Conservation (phyloP, 805 yeast genomes). For the Yarrowia keelungensis region DNA sequence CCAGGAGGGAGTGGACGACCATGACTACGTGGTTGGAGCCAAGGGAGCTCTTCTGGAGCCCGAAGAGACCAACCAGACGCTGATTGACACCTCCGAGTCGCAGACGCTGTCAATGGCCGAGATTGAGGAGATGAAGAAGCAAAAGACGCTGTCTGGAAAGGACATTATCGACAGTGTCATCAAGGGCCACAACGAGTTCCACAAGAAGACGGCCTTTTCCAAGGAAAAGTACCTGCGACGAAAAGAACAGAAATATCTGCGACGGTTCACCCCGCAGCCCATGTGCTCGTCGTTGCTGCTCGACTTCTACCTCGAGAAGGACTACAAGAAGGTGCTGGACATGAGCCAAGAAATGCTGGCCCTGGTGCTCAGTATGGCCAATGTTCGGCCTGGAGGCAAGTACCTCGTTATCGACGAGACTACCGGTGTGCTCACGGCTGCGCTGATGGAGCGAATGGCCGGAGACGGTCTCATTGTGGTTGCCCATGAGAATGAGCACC, state of each 20-base stretch:
- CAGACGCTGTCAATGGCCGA: constrained; percentile 81
- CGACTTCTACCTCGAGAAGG: constrained; percentile 79
- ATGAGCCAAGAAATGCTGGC: constrained; percentile 87
- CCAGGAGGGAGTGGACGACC: constrained; percentile 50
- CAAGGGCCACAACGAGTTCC: constrained; percentile 83
- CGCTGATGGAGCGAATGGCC: constrained; percentile 88
- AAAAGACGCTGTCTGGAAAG: constrained; percentile 64
- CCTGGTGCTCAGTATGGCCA: constrained; percentile 74
- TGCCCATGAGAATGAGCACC: constrained; percentile 92
- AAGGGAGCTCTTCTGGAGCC: constrained; percentile 40
- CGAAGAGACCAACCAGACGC: constrained; percentile 70
- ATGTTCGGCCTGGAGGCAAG: constrained; percentile 87
- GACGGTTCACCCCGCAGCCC: constrained; percentile 82
- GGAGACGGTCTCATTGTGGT: constrained; percentile 72
- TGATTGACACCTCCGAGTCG: constrained; percentile 67
- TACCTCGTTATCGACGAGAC: constrained; percentile 91
- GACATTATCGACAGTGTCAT: constrained; percentile 81
- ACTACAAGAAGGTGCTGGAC: constrained; percentile 72
- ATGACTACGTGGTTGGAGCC: constrained; percentile 52
- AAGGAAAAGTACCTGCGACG: constrained; percentile 92
- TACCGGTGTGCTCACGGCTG: constrained; percentile 87
- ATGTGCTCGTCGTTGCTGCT: constrained; percentile 74
- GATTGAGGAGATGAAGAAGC: constrained; percentile 79
- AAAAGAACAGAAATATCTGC: constrained; percentile 87
- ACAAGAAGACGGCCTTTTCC: constrained; percentile 84